A percentile compares a stretch with the other conserved stretches of the same genome.
Evolutionary conservation across 2,329 filamentous ascomycete genomes (phyloP).

Genomic region (Pestalotiopsis fici): DNA sequence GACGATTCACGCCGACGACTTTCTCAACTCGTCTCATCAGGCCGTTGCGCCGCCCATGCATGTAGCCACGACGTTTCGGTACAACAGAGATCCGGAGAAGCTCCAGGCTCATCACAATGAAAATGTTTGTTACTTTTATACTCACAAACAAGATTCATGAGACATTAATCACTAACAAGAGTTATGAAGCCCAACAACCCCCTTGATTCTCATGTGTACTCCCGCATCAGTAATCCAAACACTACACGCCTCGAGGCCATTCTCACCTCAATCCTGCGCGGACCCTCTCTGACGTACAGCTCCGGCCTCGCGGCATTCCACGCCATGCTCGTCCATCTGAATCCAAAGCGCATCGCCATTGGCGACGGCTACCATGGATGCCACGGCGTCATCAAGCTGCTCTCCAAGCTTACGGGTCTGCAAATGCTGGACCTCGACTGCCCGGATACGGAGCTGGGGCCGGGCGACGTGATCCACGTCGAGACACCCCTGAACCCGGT

Average conservation of each 20-base stretch:
- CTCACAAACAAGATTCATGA: conserved; percentile 2
- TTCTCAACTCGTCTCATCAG: conserved; percentile 64
- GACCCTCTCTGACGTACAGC: conserved; percentile 73
- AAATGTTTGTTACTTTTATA: conserved; percentile 48
- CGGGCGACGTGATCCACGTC: conserved; percentile 84
- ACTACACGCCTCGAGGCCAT: conserved; percentile 83
- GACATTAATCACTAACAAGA: conserved; percentile 1
- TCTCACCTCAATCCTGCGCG: conserved; percentile 71
- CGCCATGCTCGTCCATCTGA: conserved; percentile 79
- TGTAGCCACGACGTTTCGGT: conserved; percentile 89
- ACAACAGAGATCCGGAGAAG: conserved; percentile 68
- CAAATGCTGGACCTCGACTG: conserved; percentile 72
- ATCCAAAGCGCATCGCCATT: conserved; percentile 82
- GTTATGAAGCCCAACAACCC: conserved; percentile 45
- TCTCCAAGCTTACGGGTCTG: conserved; percentile 75
- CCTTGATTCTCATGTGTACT: conserved; percentile 76
- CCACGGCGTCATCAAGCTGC: conserved; percentile 77
- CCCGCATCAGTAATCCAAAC: conserved; percentile 76
- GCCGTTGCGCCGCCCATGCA: conserved; percentile 90
- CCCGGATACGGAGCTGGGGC: conserved; percentile 63
- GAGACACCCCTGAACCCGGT: conserved; percentile 94
- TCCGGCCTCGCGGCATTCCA: conserved; percentile 90
- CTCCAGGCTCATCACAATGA: conserved; percentile 55
- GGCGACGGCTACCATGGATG: conserved; percentile 90
- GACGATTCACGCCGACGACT: conserved; percentile 82